A percentile compares a stretch with the other conserved stretches of the same genome.
Conservation (phyloP, 495 filamentous ascomycete species). For the Penicilliopsis zonata region DNA sequence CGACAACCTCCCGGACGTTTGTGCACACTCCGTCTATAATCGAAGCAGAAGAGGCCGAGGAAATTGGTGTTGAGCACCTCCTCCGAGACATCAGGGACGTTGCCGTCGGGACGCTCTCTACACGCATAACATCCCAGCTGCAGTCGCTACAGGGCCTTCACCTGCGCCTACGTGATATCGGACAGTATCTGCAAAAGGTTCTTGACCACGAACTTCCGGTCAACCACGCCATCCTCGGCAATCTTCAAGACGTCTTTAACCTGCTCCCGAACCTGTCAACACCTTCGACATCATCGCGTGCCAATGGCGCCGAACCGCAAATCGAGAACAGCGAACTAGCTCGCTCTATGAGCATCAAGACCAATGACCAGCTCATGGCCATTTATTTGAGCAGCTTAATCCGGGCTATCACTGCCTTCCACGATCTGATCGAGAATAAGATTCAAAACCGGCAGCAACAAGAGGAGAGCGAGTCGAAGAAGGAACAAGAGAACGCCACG, state of each 20-base stretch:
- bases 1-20: conserved; percentile 92
- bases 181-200: conserved; percentile 90
- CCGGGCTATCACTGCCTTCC: conserved; percentile 95
- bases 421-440: conserved; percentile 99
- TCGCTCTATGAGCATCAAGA: conserved; percentile 95
- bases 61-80: conserved; percentile 97
- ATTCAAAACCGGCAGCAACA: conserved; percentile 96
- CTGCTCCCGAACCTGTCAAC: conserved; percentile 92
- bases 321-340: conserved; percentile 71
- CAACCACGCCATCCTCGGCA: conserved; percentile 94
- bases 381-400: conserved; percentile 96
- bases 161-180: conserved; percentile 89
- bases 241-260: conserved; percentile 98
- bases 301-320: conserved; percentile 32
- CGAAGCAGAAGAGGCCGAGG: conserved; percentile 96
- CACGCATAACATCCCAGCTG: conserved; percentile 92
- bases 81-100: conserved; percentile 96
- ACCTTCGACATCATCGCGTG: conserved; percentile 44
- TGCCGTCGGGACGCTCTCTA: conserved; percentile 95
- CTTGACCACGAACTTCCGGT: conserved; percentile 83
- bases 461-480: conserved; percentile 83
- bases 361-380: conserved; percentile 95
- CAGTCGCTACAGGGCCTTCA: conserved; percentile 96
- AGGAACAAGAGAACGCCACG: conserved; percentile 49
- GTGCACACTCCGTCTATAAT: conserved; percentile 99